Evolutionary conservation across 805 yeast species (phyloP), one percentile per base, ranked within the genome.

Genomic region (Wickerhamiella domercqiae): DNA sequence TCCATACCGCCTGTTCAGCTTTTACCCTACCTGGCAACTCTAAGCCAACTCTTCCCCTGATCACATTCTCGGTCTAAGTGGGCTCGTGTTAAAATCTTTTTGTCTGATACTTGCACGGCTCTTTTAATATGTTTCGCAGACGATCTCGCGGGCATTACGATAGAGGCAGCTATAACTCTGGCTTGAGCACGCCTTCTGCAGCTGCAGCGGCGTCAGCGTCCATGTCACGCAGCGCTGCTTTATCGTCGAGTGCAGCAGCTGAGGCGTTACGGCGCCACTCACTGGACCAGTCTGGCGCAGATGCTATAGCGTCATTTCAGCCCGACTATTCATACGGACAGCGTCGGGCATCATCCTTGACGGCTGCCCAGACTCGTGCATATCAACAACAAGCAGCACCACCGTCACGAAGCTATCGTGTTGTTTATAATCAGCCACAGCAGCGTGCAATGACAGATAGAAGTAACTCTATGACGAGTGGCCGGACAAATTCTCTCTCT

Each of bases 201-300:
- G 68, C 68, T 35, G 80, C 80, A 1, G 46, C 73, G 19, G 80
- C 78, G 5, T 80, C 80, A 19, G 79, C 79, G 3, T 56, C 70
- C 25, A 42, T 49, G 7, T 35, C 39, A 29, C 39, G 41, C 21
- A 47, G 51, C 21, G 36, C 46, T 20, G 30, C 34, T 21, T 37
- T 52, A 32, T 48, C 54, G 28, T 46, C 53, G 20, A 51, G 53
- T 3, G 61, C 61, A 2, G 62, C 62, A 0, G 61, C 62, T 3
- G 52, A 60, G 32, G 61, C 62, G 16, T 37, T 57, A 14, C 45
- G 55, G 17, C 42, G 59, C 16, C 61, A 57, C 39, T 52, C 56
- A 22, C 42, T 52, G 18, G 53, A 50, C 41, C 45, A 43, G 22
- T 29, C 36, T 7, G 52, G 46, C 9, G 47, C 49, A 9, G 33